Percentiles rank a stretch among this genome's conserved stretches.
These are phyloP conservation scores for Fusarium annulatum DNA, from an alignment of 2,329 filamentous ascomycete genomes.

Conservation along the genomic window DNA sequence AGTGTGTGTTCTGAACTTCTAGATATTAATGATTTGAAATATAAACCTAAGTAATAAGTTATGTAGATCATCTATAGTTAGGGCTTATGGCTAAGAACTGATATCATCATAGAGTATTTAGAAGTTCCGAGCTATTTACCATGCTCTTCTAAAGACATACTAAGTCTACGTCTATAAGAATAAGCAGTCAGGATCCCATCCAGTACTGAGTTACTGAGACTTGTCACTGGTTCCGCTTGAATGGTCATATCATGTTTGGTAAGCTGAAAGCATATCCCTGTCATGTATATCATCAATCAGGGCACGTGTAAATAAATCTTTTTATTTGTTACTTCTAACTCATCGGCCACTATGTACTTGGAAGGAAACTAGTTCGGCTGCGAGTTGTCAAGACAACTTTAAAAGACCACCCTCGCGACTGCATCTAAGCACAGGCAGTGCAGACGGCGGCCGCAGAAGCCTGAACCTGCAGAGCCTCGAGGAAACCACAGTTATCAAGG, in stretches of 20 bases:
- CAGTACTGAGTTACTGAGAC: too few relatives aligned
- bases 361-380: neutral
- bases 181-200: accelerated
- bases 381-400: neutral
- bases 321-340: neutral
- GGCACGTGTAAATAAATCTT: neutral
- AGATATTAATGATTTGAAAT: too few relatives aligned
- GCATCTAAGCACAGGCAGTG: constrained; percentile 26
- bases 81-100: neutral
- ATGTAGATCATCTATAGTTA: too few relatives aligned
- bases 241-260: neutral
- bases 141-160: too few relatives aligned
- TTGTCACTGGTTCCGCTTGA: neutral
- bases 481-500: constrained; percentile 29
- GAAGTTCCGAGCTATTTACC: neutral
- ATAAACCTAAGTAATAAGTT: too few relatives aligned
- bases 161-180: neutral
- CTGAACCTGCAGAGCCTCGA: constrained; percentile 19
- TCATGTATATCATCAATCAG: neutral
- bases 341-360: neutral
- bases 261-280: too few relatives aligned
- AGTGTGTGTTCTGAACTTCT: too few relatives aligned
- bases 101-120: neutral
- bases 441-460: constrained; percentile 34
- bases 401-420: neutral